Evolutionary conservation across 129 eudicot genomes (phyloP).

Genomic region (Ambrosia trifida): DNA sequence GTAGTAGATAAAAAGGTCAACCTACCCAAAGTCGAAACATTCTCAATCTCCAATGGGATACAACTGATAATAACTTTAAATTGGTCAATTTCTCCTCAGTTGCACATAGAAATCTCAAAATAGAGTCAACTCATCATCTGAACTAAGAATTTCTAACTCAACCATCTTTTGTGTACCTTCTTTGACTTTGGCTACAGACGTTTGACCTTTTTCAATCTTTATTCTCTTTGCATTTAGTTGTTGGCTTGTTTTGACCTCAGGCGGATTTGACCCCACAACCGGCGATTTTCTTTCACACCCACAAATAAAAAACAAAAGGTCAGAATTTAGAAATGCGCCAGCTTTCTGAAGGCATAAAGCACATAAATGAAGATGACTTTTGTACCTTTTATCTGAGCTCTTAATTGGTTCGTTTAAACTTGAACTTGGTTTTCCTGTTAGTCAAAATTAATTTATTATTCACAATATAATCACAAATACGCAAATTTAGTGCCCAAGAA

Average conservation of each 20-base stretch:
- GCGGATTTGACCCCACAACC: conserved; percentile 31
- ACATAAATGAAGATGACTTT: not conserved
- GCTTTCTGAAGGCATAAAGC: not conserved
- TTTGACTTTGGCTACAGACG: conserved; percentile 32
- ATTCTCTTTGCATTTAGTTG: conserved; percentile 55
- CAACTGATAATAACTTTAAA: conserved; percentile 7
- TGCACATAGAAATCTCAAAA: not conserved
- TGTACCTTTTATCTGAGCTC: conserved; percentile 54
- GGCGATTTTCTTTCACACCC: conserved; percentile 29
- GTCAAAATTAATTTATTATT: not conserved
- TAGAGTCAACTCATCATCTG: conserved; percentile 69
- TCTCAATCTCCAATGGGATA: conserved; percentile 10
- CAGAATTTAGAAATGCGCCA: not conserved
- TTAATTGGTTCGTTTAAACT: conserved; percentile 40
- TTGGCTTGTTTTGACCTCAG: conserved; percentile 49
- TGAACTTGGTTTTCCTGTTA: conserved; percentile 50
- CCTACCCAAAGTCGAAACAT: conserved; percentile 1
- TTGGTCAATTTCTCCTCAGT: not conserved
- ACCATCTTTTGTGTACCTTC: conserved; percentile 60
- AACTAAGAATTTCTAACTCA: conserved; percentile 77
- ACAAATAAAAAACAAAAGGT: conserved; percentile 4
- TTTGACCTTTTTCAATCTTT: conserved; percentile 48
- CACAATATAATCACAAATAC: not conserved
- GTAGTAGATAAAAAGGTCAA: conserved; percentile 9
- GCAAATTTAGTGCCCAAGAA: not conserved